Conservation (phyloP, 2,329 filamentous ascomycete genomes). For the Catunica adiposa region DNA sequence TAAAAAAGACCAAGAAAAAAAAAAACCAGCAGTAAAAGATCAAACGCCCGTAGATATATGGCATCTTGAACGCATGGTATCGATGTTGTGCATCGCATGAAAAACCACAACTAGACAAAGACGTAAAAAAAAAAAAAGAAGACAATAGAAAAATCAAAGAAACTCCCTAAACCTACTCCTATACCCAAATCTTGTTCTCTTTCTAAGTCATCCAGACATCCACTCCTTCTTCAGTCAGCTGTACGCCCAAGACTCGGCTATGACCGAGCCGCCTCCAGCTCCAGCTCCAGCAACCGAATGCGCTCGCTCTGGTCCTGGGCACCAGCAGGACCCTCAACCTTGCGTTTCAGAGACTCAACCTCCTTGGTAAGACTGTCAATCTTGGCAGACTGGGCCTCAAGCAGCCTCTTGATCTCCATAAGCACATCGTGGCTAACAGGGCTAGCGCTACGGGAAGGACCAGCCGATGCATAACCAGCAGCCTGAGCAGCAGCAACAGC, state of each 20-base stretch:
- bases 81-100: neutral
- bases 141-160: conserved; percentile 3
- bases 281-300: conserved; percentile 50
- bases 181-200: neutral
- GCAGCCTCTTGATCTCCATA: conserved; percentile 63
- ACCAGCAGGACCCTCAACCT: conserved; percentile 35
- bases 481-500: conserved; percentile 19
- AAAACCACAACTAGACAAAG: too few species aligned
- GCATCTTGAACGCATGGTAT: neutral
- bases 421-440: conserved; percentile 44
- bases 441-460: conserved; percentile 10
- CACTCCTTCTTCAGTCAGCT: neutral
- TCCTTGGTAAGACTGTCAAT: conserved; percentile 54
- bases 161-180: conserved; percentile 4
- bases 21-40: conserved; percentile 6
- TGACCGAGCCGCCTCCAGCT: conserved; percentile 47
- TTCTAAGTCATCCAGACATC: neutral
- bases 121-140: neutral
- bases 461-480: conserved; percentile 14
- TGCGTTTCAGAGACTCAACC: conserved; percentile 67
- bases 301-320: conserved; percentile 49
- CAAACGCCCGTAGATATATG: neutral
- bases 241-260: conserved; percentile 19
- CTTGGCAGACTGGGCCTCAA: conserved; percentile 60
- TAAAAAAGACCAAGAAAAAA: conserved; percentile 1